phyloP scores from a whole-genome alignment of 2,329 filamentous ascomycete species.

The Pseudopyricularia cyperi region DNA sequence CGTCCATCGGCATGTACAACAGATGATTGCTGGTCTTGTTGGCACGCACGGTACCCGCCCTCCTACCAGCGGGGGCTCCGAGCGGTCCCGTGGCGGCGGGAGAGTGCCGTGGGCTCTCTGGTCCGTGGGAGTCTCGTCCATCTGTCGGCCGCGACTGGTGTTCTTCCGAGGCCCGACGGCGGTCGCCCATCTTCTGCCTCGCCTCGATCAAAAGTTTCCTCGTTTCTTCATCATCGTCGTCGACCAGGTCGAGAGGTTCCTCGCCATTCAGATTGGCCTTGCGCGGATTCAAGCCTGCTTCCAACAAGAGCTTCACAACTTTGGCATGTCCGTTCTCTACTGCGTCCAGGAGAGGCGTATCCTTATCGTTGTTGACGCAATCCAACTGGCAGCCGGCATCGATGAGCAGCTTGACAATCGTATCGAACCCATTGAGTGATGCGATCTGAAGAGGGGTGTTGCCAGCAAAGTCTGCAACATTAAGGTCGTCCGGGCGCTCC shows the following conservation, averaged over 20 bases:
- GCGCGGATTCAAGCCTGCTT: conserved; percentile 81
- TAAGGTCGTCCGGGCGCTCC: conserved; percentile 76
- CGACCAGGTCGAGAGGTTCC: conserved; percentile 76
- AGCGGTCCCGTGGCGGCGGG: conserved; percentile 26
- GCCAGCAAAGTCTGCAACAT: conserved; percentile 86
- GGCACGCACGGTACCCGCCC: conserved; percentile 41
- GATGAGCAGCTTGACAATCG: conserved; percentile 80
- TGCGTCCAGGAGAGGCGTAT: conserved; percentile 89
- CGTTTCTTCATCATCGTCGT: conserved; percentile 61
- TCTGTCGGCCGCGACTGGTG: conserved; percentile 36
- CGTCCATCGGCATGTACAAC: conserved; percentile 49
- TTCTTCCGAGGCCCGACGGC: conserved; percentile 45
- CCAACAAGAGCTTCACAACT: conserved; percentile 72
- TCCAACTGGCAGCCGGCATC: conserved; percentile 76
- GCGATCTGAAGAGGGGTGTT: conserved; percentile 94
- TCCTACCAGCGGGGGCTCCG: conserved; percentile 27
- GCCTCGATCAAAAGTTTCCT: conserved; percentile 51
- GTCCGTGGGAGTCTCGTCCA: conserved; percentile 36
- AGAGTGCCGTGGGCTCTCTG: conserved; percentile 45
- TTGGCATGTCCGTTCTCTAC: conserved; percentile 90
- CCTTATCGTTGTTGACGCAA: conserved; percentile 66
- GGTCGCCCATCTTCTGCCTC: conserved; percentile 40
- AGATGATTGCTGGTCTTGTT: conserved; percentile 53
- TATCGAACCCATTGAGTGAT: conserved; percentile 69
- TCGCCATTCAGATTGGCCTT: conserved; percentile 87